Percentiles rank a stretch among this genome's conserved stretches.
These are phyloP conservation scores for Platanthera guangdongensis DNA, from an alignment of 106 monocot genomes.

Conservation along the genomic window DNA sequence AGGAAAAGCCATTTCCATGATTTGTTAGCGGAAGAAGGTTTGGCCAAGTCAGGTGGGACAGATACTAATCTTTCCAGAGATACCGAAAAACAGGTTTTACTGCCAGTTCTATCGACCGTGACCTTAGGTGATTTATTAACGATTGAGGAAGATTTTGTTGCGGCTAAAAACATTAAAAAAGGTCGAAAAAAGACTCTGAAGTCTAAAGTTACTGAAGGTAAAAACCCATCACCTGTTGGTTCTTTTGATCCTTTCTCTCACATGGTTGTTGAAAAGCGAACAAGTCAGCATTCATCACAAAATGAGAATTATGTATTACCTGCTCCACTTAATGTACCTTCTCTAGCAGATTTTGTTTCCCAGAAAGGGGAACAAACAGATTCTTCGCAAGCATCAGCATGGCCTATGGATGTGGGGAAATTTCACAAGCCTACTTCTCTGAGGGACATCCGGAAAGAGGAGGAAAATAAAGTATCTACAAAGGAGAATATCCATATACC, in stretches of 20 bases:
- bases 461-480: constrained; percentile 42
- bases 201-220: constrained; percentile 44
- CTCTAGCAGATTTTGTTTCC: constrained; percentile 80
- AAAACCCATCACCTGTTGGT: constrained; percentile 39
- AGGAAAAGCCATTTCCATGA: constrained; percentile 79
- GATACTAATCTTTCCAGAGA: constrained; percentile 10
- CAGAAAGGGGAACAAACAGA: constrained; percentile 72
- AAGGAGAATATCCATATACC: constrained; percentile 38
- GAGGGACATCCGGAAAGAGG: constrained; percentile 79
- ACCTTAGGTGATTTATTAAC: constrained; percentile 10
- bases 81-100: constrained; percentile 10
- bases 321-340: constrained; percentile 55
- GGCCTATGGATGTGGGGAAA: constrained; percentile 58
- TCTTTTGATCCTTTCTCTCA: constrained; percentile 34
- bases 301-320: constrained; percentile 51
- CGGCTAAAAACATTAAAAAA: constrained; percentile 85
- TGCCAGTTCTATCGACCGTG: constrained; percentile 5
- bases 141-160: constrained; percentile 66
- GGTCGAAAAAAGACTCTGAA: constrained; percentile 77
- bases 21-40: constrained; percentile 84
- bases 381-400: constrained; percentile 44
- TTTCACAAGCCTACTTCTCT: constrained; percentile 57
- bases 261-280: constrained; percentile 30
- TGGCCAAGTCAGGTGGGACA: constrained; percentile 41
- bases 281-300: constrained; percentile 27